Conservation (phyloP, 331 rosid genomes). For the Quercus lobata region DNA sequence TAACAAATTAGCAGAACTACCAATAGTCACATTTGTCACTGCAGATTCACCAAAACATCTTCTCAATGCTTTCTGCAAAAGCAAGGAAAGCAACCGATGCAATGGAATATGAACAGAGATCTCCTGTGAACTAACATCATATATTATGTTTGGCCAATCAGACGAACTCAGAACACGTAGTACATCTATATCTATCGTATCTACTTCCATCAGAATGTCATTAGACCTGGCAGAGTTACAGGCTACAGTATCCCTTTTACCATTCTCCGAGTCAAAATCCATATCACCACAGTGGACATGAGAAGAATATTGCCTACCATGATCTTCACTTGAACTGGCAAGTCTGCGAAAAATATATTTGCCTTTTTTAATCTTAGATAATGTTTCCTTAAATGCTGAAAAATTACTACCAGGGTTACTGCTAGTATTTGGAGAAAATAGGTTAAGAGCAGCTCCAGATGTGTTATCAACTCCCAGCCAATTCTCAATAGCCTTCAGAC, state of each 20-base stretch:
- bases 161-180: constrained; percentile 55
- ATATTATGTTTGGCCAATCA: constrained; percentile 83
- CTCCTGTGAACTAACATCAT: constrained; percentile 86
- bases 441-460: constrained; percentile 37
- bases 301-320: constrained; percentile 34
- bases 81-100: constrained; percentile 84
- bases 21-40: constrained; percentile 32
- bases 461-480: constrained; percentile 64
- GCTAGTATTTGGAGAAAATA: constrained; percentile 35
- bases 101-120: constrained; percentile 84
- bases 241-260: constrained; percentile 26
- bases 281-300: constrained; percentile 22
- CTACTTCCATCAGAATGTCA: constrained; percentile 57
- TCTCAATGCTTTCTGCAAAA: constrained; percentile 69
- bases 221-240: constrained; percentile 24
- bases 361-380: constrained; percentile 62
- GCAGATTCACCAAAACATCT: constrained; percentile 62
- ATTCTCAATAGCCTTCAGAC: constrained; percentile 78
- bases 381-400: constrained; percentile 56
- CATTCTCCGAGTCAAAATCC: constrained; percentile 26
- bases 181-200: constrained; percentile 51
- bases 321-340: constrained; percentile 61
- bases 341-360: constrained; percentile 54
- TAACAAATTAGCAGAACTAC: constrained; percentile 33
- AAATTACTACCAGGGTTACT: constrained; percentile 45